Evolutionary conservation across 2,329 filamentous ascomycete species (phyloP), one percentile per base, ranked within the genome.

Genomic region (Stemphylium lycopersici): DNA sequence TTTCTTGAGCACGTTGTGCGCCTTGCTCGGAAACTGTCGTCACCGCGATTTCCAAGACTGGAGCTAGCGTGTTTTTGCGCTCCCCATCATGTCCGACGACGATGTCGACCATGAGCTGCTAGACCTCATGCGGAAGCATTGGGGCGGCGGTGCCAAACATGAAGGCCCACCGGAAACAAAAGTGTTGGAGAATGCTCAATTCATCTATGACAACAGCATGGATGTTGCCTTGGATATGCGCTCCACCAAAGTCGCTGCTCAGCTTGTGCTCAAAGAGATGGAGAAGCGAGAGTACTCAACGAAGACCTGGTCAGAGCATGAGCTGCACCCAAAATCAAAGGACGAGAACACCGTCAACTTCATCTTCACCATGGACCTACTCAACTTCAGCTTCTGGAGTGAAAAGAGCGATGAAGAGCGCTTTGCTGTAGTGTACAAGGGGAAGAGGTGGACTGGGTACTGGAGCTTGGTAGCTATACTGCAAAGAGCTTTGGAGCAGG

Each of bases 371-470:
- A 96, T 99, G 91, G 95, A 99, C 73, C 76, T 99, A 24, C 79
- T 99, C 45, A 99, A 99, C 73, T 99, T 98, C 72, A 96, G 89
- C 18, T 99, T 99, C 75, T 99, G 95, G 95, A 96, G 91, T 12
- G 88, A 90, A 47, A 77, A 81, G 55, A 68, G 75, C 2, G 87
- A 90, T 10, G 82, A 86, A 4, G 87, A 93, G 66, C 83, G 91
- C 10, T 99, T 93, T 74, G 84, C 89, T 8, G 84, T 99, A 37
- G 87, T 90, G 52, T 98, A 97, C 75, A 84, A 83, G 40, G 92
- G 86, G 24, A 88, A 85, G 74, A 85, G 77, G 52, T 98, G 92
- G 91, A 97, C 92, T 0, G 95, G 95, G 3, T 99, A 99, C 76
- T 96, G 90, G 88, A 96, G 92, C 73, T 78, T 99, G 51, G 91